These are phyloP conservation scores for Meyerozyma guilliermondii DNA, from an alignment of 1,139 yeast genomes.

Conservation along the genomic window DNA sequence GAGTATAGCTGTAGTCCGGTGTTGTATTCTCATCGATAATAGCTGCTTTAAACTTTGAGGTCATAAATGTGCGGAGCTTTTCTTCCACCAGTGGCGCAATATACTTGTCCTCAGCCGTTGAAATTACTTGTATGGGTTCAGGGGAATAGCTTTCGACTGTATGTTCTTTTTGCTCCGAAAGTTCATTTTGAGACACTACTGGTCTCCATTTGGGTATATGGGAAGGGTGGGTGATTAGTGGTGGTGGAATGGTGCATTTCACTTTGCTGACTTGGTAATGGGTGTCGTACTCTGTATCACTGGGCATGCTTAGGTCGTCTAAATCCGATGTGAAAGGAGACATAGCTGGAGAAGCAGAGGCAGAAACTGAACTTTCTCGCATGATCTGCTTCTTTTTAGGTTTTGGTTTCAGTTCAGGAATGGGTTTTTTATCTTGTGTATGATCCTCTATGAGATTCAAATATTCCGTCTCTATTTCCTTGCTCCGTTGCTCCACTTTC, in stretches of 20 bases:
- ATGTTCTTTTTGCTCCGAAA: conserved; percentile 24
- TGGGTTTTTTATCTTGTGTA: not conserved
- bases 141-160: conserved; percentile 27
- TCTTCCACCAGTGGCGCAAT: conserved; percentile 25
- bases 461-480: conserved; percentile 18
- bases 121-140: conserved; percentile 21
- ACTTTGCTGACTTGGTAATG: conserved; percentile 36
- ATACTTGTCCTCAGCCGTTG: conserved; percentile 13
- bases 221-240: conserved; percentile 71
- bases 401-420: not conserved
- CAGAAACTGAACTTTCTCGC: not conserved
- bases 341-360: not conserved
- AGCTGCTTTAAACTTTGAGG: conserved; percentile 40
- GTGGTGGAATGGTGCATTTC: conserved; percentile 49
- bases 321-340: not conserved
- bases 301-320: conserved; percentile 1
- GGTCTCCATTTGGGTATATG: conserved; percentile 65
- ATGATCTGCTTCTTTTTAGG: not conserved
- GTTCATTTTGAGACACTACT: conserved; percentile 35
- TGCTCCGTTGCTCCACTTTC: conserved; percentile 22
- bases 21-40: conserved; percentile 35
- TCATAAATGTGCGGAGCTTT: conserved; percentile 51
- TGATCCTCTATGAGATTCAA: conserved; percentile 6
- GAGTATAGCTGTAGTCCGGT: conserved; percentile 28
- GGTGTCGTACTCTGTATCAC: conserved; percentile 11